Percentiles rank a stretch among this genome's conserved stretches.
Evolutionary conservation across 176 grass and related monocot species (phyloP).

Genomic region (Rhynchospora breviuscula): DNA sequence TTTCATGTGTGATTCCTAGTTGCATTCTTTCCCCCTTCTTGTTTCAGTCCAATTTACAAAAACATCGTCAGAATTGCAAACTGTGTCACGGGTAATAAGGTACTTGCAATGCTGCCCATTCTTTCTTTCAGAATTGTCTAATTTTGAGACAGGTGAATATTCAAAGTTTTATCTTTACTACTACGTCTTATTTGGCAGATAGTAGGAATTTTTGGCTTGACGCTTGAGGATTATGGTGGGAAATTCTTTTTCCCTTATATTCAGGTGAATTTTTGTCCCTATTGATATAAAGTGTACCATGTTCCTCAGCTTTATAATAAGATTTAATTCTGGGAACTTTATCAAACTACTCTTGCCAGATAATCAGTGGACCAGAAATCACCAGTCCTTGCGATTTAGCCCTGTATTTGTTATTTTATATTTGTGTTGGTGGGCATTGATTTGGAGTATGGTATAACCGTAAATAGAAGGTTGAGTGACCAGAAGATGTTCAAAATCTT

Average conservation of each 20-base stretch:
- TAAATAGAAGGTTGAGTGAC: neutral
- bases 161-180: neutral
- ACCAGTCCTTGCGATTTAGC: neutral
- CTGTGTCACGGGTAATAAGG: slow-evolving; percentile 94
- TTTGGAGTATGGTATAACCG: neutral
- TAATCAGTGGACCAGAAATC: neutral
- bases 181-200: slow-evolving; percentile 35
- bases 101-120: slow-evolving; percentile 24
- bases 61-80: slow-evolving; percentile 82
- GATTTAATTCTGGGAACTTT: too few relatives aligned
- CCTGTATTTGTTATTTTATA: neutral
- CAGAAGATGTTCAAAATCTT: neutral
- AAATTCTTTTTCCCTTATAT: slow-evolving; percentile 88
- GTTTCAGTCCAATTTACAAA: slow-evolving; percentile 70
- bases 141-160: slow-evolving; percentile 11
- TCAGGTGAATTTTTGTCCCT: slow-evolving; percentile 29
- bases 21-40: neutral
- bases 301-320: neutral
- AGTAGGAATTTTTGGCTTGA: slow-evolving; percentile 92
- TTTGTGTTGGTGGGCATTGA: neutral
- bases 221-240: slow-evolving; percentile 83
- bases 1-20: neutral
- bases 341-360: neutral
- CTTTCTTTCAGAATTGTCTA: neutral
- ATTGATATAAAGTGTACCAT: neutral